phyloP scores from a whole-genome alignment of 2,329 filamentous ascomycete species.

The Xylaria multiplex region DNA sequence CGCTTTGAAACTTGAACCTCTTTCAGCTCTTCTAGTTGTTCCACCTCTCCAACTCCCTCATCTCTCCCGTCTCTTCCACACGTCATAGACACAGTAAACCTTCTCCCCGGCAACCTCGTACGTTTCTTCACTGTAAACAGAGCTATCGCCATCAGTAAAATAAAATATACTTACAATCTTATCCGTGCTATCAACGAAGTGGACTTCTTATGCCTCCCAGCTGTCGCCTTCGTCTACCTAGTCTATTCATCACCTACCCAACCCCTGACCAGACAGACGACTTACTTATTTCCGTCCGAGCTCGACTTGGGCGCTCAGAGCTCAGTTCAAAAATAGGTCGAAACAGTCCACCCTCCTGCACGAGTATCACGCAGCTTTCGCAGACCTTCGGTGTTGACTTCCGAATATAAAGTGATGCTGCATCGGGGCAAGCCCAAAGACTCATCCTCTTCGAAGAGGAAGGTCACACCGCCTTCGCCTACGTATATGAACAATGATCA shows the following conservation, averaged over 20 bases:
- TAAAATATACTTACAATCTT: background rate
- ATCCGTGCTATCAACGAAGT: background rate
- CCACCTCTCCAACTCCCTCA: background rate
- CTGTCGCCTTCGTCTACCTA: background rate
- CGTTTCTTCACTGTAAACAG: conserved; percentile 27
- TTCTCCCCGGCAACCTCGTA: conserved; percentile 30
- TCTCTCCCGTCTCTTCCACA: background rate
- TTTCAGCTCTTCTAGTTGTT: background rate
- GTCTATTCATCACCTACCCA: too few species aligned
- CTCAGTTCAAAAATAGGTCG: conserved; percentile 17
- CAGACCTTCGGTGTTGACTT: conserved; percentile 1
- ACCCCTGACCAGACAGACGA: too few species aligned
- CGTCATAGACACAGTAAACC: conserved; percentile 21
- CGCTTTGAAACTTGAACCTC: conserved; percentile 23
- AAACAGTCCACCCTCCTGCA: background rate
- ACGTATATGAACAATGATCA: conserved; percentile 74
- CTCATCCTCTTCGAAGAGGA: conserved; percentile 54
- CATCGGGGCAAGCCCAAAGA: conserved; percentile 48
- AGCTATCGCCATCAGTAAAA: conserved; percentile 23
- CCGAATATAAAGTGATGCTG: conserved; percentile 35
- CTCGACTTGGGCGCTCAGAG: background rate
- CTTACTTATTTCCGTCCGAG: background rate
- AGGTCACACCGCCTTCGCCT: conserved; percentile 69
- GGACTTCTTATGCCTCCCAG: conserved; percentile 3
- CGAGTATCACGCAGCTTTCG: background rate